Conservation (phyloP, 2,329 filamentous ascomycete species). For the Myriosclerotinia scirpicola region DNA sequence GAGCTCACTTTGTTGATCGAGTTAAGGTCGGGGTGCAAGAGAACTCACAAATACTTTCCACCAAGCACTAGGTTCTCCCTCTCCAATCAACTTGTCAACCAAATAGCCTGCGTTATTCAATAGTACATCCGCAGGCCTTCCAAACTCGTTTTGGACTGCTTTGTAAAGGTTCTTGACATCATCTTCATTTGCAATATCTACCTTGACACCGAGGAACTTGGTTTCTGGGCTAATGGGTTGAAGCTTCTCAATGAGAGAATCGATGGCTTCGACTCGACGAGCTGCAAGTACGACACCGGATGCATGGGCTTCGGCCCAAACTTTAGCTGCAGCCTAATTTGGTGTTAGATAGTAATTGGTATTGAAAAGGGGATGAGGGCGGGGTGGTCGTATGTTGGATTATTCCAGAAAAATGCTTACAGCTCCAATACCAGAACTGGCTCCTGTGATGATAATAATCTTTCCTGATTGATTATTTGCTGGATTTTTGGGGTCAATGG, state of each 20-base stretch:
- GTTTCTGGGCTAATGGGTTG: slow-evolving; percentile 24
- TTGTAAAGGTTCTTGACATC: slow-evolving; percentile 31
- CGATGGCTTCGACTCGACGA: slow-evolving; percentile 29
- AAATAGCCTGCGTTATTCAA: slow-evolving; percentile 47
- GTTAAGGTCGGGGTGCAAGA: accelerated
- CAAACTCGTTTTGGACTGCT: slow-evolving; percentile 29
- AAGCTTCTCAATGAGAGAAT: slow-evolving; percentile 25
- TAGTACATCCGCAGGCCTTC: slow-evolving; percentile 42
- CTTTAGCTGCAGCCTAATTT: slow-evolving; percentile 32
- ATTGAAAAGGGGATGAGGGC: background rate
- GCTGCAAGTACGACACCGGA: slow-evolving; percentile 40
- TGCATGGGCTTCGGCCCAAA: slow-evolving; percentile 38
- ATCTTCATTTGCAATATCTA: slow-evolving; percentile 28
- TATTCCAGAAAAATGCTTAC: slow-evolving; percentile 26
- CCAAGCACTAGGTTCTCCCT: background rate
- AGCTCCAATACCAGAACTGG: slow-evolving; percentile 38
- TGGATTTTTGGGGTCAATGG: slow-evolving; percentile 33
- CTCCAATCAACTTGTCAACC: slow-evolving; percentile 32
- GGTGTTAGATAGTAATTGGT: background rate
- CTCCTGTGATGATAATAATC: slow-evolving; percentile 37
- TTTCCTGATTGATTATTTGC: slow-evolving; percentile 32
- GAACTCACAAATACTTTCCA: slow-evolving; percentile 12
- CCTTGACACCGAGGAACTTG: slow-evolving; percentile 26
- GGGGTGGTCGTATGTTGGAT: no score
- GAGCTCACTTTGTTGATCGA: background rate